phyloP scores from a whole-genome alignment of 2,329 filamentous ascomycete genomes.

The Fusarium torulosum region DNA sequence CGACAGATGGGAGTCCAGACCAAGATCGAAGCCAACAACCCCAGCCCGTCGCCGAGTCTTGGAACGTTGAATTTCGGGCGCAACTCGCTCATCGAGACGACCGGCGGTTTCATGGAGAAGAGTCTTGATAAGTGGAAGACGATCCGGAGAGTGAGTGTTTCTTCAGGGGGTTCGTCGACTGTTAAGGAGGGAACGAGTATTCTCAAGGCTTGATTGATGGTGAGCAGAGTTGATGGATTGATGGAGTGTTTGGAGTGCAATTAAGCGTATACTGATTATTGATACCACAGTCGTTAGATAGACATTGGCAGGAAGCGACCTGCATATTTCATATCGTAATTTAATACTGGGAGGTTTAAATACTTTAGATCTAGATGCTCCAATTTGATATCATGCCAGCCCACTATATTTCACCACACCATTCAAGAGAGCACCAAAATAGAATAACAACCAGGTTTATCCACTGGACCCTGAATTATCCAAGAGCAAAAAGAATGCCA shows the following conservation, averaged over 20 bases:
- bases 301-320: constrained; percentile 42
- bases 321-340: constrained; percentile 43
- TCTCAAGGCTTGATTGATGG: constrained; percentile 24
- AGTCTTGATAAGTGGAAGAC: constrained; percentile 42
- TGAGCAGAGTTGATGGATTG: not conserved
- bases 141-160: constrained; percentile 46
- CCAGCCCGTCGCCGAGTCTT: constrained; percentile 42
- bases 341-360: constrained; percentile 18
- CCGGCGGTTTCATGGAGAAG: constrained; percentile 39
- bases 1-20: constrained; percentile 44
- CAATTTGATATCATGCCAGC: not conserved
- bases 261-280: constrained; percentile 23
- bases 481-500: constrained; percentile 22
- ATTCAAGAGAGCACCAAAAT: not conserved
- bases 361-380: not conserved
- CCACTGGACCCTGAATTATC: constrained; percentile 12
- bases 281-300: constrained; percentile 38
- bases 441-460: not conserved
- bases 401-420: not conserved
- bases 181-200: constrained; percentile 21
- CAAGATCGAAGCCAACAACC: constrained; percentile 46
- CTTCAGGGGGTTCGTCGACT: constrained; percentile 35
- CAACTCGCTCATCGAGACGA: constrained; percentile 44
- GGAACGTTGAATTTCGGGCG: constrained; percentile 46
- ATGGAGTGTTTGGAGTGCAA: constrained; percentile 11